These are phyloP conservation scores for Aureoboletus auriporus DNA, from an alignment of 768 basidiomycete species.

Conservation along the genomic window DNA sequence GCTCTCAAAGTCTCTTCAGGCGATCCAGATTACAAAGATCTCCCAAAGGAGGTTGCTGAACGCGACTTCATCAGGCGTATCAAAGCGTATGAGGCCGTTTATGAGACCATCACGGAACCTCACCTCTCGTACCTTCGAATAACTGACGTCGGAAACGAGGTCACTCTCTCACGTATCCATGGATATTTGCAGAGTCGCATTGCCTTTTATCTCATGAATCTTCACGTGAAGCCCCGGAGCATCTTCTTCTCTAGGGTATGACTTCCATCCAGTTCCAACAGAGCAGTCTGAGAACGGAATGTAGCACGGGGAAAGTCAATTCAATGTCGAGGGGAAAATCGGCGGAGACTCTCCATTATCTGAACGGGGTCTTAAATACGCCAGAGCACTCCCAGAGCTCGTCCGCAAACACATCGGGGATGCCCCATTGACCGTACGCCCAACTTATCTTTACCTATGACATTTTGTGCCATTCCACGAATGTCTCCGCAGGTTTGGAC, in stretches of 20 bases:
- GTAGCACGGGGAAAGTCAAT: slow-evolving; percentile 97
- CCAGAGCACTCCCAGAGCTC: slow-evolving; percentile 78
- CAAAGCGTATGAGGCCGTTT: slow-evolving; percentile 89
- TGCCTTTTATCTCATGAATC: slow-evolving; percentile 97
- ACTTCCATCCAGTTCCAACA: neutral
- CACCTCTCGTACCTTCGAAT: slow-evolving; percentile 89
- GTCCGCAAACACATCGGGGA: slow-evolving; percentile 91
- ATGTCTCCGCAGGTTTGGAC: slow-evolving; percentile 82
- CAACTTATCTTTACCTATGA: slow-evolving; percentile 4
- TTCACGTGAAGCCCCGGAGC: slow-evolving; percentile 93
- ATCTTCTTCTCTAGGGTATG: slow-evolving; percentile 94
- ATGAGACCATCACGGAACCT: slow-evolving; percentile 92
- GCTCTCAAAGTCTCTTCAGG: slow-evolving; percentile 94
- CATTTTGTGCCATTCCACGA: neutral
- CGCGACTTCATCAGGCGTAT: slow-evolving; percentile 90
- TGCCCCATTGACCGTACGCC: slow-evolving; percentile 71
- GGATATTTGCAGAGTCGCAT: slow-evolving; percentile 97
- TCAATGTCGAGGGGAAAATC: slow-evolving; percentile 93
- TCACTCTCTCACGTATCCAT: slow-evolving; percentile 80
- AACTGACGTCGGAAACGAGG: slow-evolving; percentile 88
- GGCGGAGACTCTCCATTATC: slow-evolving; percentile 95
- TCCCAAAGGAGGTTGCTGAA: slow-evolving; percentile 79
- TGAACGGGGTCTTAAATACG: slow-evolving; percentile 78
- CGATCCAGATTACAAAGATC: slow-evolving; percentile 96
- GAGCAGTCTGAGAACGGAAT: slow-evolving; percentile 3